These are phyloP conservation scores for Colletotrichum abscissum DNA, from an alignment of 2,329 filamentous ascomycete species.

Conservation along the genomic window DNA sequence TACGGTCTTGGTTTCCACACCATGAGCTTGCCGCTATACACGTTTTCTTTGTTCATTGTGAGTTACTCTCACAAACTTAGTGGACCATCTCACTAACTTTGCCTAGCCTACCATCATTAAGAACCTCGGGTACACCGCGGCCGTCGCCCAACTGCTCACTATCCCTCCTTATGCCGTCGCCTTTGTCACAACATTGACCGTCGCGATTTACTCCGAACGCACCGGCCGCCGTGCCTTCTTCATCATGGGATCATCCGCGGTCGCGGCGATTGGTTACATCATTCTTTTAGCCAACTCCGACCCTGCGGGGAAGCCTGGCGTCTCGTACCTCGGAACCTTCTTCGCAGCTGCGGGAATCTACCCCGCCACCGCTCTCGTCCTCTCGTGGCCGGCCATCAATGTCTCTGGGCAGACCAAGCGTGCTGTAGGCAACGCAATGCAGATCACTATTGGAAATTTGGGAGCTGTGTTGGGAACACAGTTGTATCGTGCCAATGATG, in stretches of 20 bases:
- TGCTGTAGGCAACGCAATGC: slow-evolving; percentile 75
- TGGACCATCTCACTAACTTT: background rate
- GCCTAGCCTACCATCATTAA: slow-evolving; percentile 63
- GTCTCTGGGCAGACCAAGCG: slow-evolving; percentile 78
- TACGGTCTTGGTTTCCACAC: slow-evolving; percentile 80
- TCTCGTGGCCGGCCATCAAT: slow-evolving; percentile 79
- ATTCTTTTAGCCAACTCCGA: slow-evolving; percentile 65
- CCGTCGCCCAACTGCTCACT: slow-evolving; percentile 67
- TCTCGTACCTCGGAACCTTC: slow-evolving; percentile 71
- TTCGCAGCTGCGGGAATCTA: slow-evolving; percentile 76
- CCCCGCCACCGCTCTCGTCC: slow-evolving; percentile 69
- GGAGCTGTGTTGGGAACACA: slow-evolving; percentile 78
- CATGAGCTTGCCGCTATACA: slow-evolving; percentile 73
- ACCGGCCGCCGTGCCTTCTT: slow-evolving; percentile 69
- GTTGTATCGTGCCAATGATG: slow-evolving; percentile 70
- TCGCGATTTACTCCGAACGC: slow-evolving; percentile 71
- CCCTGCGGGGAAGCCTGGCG: slow-evolving; percentile 59
- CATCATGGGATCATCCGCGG: slow-evolving; percentile 66
- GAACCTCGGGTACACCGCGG: slow-evolving; percentile 64
- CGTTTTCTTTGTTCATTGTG: slow-evolving; percentile 65
- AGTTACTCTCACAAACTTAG: slow-evolving; percentile 32
- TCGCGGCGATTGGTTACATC: slow-evolving; percentile 72
- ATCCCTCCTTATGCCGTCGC: slow-evolving; percentile 74
- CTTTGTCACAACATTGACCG: slow-evolving; percentile 66
- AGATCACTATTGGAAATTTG: slow-evolving; percentile 77